phyloP scores from a whole-genome alignment of 1,284 basidiomycete genomes.

The Sanghuangporus weigelae region DNA sequence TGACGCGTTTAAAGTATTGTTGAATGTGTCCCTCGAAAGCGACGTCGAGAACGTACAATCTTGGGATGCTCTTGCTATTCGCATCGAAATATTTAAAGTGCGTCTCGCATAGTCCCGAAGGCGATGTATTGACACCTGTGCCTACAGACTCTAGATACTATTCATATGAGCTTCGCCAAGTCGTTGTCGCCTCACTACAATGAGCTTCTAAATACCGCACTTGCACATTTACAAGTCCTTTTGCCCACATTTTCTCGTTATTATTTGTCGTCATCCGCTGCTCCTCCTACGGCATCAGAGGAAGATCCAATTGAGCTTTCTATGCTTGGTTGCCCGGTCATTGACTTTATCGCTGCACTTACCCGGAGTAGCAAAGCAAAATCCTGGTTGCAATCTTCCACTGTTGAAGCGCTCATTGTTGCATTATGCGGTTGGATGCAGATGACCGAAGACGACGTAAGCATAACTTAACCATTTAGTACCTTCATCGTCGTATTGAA shows the following conservation, averaged over 20 bases:
- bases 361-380: slow-evolving; percentile 58
- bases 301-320: slow-evolving; percentile 74
- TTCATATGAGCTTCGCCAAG: slow-evolving; percentile 74
- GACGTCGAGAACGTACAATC: slow-evolving; percentile 53
- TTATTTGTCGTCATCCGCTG: slow-evolving; percentile 56
- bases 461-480: slow-evolving; percentile 20
- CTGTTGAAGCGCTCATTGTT: slow-evolving; percentile 53
- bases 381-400: slow-evolving; percentile 51
- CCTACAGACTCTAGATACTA: slow-evolving; percentile 62
- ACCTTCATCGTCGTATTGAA: neutral
- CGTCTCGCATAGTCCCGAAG: slow-evolving; percentile 18
- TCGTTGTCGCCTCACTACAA: slow-evolving; percentile 56
- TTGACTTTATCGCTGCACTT: slow-evolving; percentile 74
- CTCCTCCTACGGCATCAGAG: slow-evolving; percentile 61
- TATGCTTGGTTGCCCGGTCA: slow-evolving; percentile 70
- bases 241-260: slow-evolving; percentile 62
- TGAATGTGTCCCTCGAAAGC: slow-evolving; percentile 57
- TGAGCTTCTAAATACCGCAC: slow-evolving; percentile 55
- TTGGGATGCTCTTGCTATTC: slow-evolving; percentile 77
- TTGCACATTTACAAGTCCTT: slow-evolving; percentile 62
- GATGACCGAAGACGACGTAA: slow-evolving; percentile 86
- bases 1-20: slow-evolving; percentile 74
- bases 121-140: slow-evolving; percentile 11
- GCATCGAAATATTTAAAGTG: slow-evolving; percentile 79
- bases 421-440: slow-evolving; percentile 72